These are phyloP conservation scores for Cicer arietinum DNA, from an alignment of 306 rosid species.

Conservation along the genomic window DNA sequence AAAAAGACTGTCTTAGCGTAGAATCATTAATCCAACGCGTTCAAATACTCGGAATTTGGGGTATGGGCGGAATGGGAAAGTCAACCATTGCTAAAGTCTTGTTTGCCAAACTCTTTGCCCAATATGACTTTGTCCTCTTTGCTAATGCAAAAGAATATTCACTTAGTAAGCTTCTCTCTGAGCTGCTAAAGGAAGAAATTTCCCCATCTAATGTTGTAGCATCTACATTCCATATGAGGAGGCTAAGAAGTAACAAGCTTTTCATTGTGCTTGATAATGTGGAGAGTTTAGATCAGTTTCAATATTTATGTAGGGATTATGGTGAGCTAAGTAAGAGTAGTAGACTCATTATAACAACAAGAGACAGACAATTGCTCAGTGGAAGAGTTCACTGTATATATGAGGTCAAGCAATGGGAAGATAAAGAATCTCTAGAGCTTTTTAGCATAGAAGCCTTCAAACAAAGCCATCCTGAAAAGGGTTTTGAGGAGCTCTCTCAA, in stretches of 20 bases:
- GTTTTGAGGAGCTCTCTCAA: not conserved
- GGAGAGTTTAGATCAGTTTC: not conserved
- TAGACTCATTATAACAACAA: constrained; percentile 38
- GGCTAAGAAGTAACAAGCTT: constrained; percentile 17
- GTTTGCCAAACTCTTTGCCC: constrained; percentile 31
- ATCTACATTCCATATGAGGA: constrained; percentile 5
- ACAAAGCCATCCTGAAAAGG: not conserved
- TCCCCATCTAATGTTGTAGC: not conserved
- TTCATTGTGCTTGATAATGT: constrained; percentile 42
- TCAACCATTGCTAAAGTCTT: constrained; percentile 41
- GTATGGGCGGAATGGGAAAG: constrained; percentile 46
- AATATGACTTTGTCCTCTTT: constrained; percentile 25
- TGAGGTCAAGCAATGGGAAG: not conserved
- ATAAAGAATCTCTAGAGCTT: not conserved
- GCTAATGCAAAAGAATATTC: constrained; percentile 25
- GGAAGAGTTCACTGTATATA: not conserved
- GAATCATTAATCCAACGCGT: not conserved
- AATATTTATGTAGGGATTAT: not conserved
- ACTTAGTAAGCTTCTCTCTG: constrained; percentile 16
- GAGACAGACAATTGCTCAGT: constrained; percentile 1
- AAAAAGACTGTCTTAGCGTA: not conserved
- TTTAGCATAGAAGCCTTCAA: constrained; percentile 37
- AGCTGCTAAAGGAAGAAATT: constrained; percentile 11
- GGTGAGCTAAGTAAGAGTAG: not conserved
- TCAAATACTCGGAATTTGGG: constrained; percentile 46